phyloP scores from a whole-genome alignment of 768 basidiomycete species.

The Jaapia argillacea region DNA sequence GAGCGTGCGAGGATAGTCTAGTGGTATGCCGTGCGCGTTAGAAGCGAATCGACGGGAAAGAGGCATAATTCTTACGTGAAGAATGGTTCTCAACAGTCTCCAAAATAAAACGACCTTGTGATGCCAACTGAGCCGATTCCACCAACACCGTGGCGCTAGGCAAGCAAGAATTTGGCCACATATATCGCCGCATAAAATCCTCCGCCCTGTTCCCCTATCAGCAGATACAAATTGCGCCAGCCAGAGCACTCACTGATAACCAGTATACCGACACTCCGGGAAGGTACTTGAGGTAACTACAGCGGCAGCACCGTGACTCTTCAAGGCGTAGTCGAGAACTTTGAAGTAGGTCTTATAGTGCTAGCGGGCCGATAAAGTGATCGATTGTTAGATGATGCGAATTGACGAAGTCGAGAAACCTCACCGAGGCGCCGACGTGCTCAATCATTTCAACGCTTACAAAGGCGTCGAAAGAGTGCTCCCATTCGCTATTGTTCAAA shows the following conservation, averaged over 20 bases:
- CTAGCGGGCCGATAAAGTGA: too few relatives aligned
- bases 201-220: slow-evolving; percentile 36
- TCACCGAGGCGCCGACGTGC: slow-evolving; percentile 32
- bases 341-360: slow-evolving; percentile 44
- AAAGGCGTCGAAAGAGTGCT: slow-evolving; percentile 54
- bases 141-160: slow-evolving; percentile 81
- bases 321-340: slow-evolving; percentile 23
- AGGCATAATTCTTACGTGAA: slow-evolving; percentile 50
- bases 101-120: slow-evolving; percentile 70
- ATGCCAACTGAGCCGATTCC: slow-evolving; percentile 56
- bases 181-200: slow-evolving; percentile 81
- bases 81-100: slow-evolving; percentile 82
- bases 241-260: slow-evolving; percentile 43
- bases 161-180: slow-evolving; percentile 85
- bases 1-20: slow-evolving; percentile 86
- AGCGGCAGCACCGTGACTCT: slow-evolving; percentile 18
- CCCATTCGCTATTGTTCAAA: slow-evolving; percentile 50
- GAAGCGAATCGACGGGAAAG: background rate
- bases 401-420: too few relatives aligned
- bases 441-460: slow-evolving; percentile 62
- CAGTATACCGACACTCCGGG: slow-evolving; percentile 43
- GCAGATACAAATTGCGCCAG: background rate
- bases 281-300: slow-evolving; percentile 35
- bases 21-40: background rate
- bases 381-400: too few relatives aligned